Evolutionary conservation across 1,139 yeast species (phyloP).

Genomic region (Meyerozyma guilliermondii): DNA sequence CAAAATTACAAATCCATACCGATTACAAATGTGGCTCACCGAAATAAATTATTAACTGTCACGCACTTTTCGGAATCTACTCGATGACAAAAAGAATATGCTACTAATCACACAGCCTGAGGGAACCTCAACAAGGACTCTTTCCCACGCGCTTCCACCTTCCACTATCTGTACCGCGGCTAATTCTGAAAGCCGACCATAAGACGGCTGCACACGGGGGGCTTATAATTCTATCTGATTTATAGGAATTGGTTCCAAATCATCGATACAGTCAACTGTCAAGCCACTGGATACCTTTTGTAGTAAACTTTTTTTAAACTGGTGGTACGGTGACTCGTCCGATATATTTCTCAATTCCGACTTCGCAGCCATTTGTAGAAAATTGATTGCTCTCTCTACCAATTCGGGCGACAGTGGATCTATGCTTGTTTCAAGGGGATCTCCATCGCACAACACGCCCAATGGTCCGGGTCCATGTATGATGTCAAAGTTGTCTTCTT

Average conservation of each 20-base stretch:
- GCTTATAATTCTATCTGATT: not conserved
- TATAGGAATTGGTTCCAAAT: not conserved
- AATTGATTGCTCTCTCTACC: not conserved
- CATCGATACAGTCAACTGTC: not conserved
- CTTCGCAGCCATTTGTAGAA: not conserved
- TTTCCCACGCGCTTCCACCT: too few relatives aligned
- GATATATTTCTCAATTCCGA: not conserved
- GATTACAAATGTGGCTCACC: slow-evolving; percentile 2
- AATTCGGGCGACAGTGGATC: not conserved
- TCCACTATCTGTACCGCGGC: too few relatives aligned
- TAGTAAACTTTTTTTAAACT: not conserved
- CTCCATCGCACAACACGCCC: slow-evolving; percentile 13
- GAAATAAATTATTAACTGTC: not conserved
- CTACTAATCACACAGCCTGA: too few relatives aligned
- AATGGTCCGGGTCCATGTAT: slow-evolving; percentile 22
- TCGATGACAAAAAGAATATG: too few relatives aligned
- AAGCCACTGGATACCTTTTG: not conserved
- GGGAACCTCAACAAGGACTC: too few relatives aligned
- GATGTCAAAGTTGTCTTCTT: slow-evolving; percentile 22
- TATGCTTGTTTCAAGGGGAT: slow-evolving; percentile 4
- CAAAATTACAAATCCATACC: not conserved
- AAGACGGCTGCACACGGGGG: too few relatives aligned
- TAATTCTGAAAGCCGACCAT: too few relatives aligned
- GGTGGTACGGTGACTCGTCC: not conserved
- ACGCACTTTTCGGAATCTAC: too few relatives aligned